Evolutionary conservation across 208 protist genomes (phyloP).

Genomic region (Crithidia mellificae): DNA sequence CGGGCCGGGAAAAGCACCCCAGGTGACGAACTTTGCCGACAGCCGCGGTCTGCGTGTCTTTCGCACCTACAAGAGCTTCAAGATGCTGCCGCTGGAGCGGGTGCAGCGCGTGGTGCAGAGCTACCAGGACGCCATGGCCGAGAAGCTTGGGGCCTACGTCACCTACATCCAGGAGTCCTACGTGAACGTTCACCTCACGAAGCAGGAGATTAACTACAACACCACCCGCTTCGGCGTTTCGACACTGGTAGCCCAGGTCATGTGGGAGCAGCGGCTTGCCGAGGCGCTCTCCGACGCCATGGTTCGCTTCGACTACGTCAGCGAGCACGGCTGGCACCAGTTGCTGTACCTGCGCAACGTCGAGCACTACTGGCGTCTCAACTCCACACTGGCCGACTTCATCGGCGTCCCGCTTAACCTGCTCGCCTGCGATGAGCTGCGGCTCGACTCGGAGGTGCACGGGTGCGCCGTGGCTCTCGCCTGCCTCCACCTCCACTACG

Average conservation of each 20-base stretch:
- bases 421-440: slow-evolving; percentile 47
- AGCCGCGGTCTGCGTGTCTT: slow-evolving; percentile 48
- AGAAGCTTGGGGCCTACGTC: slow-evolving; percentile 65
- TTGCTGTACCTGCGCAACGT: slow-evolving; percentile 85
- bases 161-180: slow-evolving; percentile 71
- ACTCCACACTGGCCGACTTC: slow-evolving; percentile 69
- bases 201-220: slow-evolving; percentile 48
- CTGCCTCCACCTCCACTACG: slow-evolving; percentile 76
- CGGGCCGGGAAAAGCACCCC: slow-evolving; percentile 3
- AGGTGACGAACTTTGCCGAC: slow-evolving; percentile 21
- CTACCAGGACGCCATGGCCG: slow-evolving; percentile 65
- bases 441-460: slow-evolving; percentile 63
- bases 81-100: slow-evolving; percentile 64
- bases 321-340: slow-evolving; percentile 85
- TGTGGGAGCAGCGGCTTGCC: slow-evolving; percentile 73
- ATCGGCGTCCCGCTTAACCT: slow-evolving; percentile 58
- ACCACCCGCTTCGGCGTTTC: slow-evolving; percentile 63
- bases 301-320: slow-evolving; percentile 68
- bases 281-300: slow-evolving; percentile 57
- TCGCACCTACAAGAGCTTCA: slow-evolving; percentile 73
- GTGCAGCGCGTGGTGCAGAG: slow-evolving; percentile 65
- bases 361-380: slow-evolving; percentile 78
- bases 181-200: slow-evolving; percentile 57
- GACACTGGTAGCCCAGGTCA: slow-evolving; percentile 50
- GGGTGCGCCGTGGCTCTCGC: slow-evolving; percentile 85